phyloP scores from a whole-genome alignment of 345 rosid species.

The Eutrema heterophyllum region DNA sequence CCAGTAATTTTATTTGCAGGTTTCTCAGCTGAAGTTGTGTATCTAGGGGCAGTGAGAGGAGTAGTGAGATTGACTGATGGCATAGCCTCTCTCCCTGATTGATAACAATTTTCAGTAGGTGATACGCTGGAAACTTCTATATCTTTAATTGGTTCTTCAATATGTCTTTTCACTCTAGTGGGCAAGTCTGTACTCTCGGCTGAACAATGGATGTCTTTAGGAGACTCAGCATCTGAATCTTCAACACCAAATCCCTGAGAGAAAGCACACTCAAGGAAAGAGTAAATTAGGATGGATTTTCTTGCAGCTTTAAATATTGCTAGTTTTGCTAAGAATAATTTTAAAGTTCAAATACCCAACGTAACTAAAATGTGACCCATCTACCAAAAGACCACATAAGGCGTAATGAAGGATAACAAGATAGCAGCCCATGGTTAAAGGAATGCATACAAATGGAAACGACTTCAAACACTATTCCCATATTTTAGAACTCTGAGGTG shows the following conservation, averaged over 20 bases:
- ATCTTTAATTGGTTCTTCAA: conserved; percentile 45
- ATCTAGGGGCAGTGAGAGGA: conserved; percentile 45
- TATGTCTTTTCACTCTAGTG: conserved; percentile 46
- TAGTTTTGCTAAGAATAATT: background rate
- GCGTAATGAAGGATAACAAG: background rate
- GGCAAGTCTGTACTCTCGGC: conserved; percentile 45
- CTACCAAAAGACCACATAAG: background rate
- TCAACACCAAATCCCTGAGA: conserved; percentile 78
- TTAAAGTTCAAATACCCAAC: conserved; percentile 6
- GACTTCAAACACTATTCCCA: background rate
- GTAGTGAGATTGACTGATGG: conserved; percentile 62
- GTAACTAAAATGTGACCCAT: background rate
- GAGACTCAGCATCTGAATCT: conserved; percentile 72
- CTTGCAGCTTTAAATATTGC: background rate
- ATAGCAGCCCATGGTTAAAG: conserved; percentile 7
- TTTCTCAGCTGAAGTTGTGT: conserved; percentile 58
- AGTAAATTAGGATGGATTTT: background rate
- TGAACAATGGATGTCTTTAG: conserved; percentile 49
- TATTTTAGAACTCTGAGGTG: background rate
- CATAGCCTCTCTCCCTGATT: conserved; percentile 70
- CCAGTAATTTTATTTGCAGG: conserved; percentile 50
- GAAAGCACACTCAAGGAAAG: conserved; percentile 6
- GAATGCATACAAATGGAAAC: conserved; percentile 8
- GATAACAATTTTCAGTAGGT: conserved; percentile 57
- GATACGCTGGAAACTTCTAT: conserved; percentile 46